These are phyloP conservation scores for Sanghuangporus sanghuang DNA, from an alignment of 1,284 basidiomycete species.

Conservation along the genomic window DNA sequence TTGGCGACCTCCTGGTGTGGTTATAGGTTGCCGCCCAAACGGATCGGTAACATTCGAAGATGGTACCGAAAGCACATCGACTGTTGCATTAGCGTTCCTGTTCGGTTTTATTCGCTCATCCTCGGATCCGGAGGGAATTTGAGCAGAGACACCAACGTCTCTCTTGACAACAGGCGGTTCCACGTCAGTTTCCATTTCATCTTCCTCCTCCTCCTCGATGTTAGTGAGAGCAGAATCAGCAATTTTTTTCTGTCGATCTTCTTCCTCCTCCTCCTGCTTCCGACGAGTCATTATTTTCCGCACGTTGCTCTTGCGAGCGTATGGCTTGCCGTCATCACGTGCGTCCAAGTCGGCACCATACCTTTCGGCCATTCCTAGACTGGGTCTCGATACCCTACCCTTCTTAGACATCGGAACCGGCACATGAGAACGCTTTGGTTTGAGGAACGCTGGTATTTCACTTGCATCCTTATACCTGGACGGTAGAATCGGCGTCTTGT, in stretches of 20 bases:
- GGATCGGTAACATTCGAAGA: conserved; percentile 1
- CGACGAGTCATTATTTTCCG: conserved; percentile 63
- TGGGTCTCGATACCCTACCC: conserved; percentile 29
- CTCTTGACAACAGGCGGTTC: conserved; percentile 22
- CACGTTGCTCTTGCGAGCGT: conserved; percentile 68
- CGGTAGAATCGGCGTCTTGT: conserved; percentile 70
- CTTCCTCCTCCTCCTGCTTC: conserved; percentile 36
- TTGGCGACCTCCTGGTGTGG: conserved; percentile 24
- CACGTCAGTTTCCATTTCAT: conserved; percentile 23
- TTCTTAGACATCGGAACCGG: conserved; percentile 50
- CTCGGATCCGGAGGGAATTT: conserved; percentile 15
- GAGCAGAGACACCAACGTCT: conserved; percentile 15
- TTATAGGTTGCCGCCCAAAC: conserved; percentile 21
- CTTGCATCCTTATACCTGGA: conserved; percentile 53
- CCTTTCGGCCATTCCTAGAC: conserved; percentile 29
- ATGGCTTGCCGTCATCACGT: conserved; percentile 43
- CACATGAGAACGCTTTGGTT: conserved; percentile 46
- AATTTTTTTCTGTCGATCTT: conserved; percentile 29
- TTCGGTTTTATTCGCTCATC: conserved; percentile 1
- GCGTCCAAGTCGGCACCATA: conserved; percentile 22
- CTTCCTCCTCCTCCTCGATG: conserved; percentile 20
- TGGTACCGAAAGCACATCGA: not conserved
- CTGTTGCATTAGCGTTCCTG: not conserved
- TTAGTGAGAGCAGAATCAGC: conserved; percentile 22
- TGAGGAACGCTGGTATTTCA: conserved; percentile 58